phyloP scores from a whole-genome alignment of 257 asterid species.

The Eucommia ulmoides region DNA sequence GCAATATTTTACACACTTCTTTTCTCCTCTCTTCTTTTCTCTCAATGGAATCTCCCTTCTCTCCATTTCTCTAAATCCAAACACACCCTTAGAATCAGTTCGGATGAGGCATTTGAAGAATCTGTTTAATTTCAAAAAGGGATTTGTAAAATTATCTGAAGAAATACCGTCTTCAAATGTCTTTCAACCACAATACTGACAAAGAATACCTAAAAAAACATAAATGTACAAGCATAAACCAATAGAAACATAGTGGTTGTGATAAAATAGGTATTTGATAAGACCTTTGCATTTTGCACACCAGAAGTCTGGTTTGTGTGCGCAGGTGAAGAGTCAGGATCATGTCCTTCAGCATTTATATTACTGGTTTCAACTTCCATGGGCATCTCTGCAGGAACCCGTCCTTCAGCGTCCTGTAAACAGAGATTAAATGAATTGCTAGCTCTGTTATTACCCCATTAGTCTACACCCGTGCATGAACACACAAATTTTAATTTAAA shows the following conservation, averaged over 20 bases:
- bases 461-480: too few relatives aligned
- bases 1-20: neutral
- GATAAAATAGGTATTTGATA: slow-evolving; percentile 10
- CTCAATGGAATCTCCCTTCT: neutral
- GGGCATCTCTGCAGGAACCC: slow-evolving; percentile 22
- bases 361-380: slow-evolving; percentile 21
- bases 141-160: neutral
- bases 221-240: slow-evolving; percentile 2
- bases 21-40: neutral
- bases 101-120: neutral
- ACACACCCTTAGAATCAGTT: neutral
- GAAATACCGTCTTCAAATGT: neutral
- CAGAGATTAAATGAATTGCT: too few relatives aligned
- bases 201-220: neutral
- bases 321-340: slow-evolving; percentile 8
- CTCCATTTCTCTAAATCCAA: neutral
- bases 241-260: slow-evolving; percentile 4
- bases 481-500: slow-evolving; percentile 11
- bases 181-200: neutral
- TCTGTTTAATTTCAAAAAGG: neutral
- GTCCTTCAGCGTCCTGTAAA: slow-evolving; percentile 41
- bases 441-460: too few relatives aligned
- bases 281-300: slow-evolving; percentile 42
- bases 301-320: slow-evolving; percentile 7
- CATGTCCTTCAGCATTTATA: slow-evolving; percentile 18